Percentiles rank a stretch among this genome's conserved stretches.
These are phyloP conservation scores for Phyllosticta ampelicida DNA, from an alignment of 2,329 filamentous ascomycete genomes.

Conservation along the genomic window DNA sequence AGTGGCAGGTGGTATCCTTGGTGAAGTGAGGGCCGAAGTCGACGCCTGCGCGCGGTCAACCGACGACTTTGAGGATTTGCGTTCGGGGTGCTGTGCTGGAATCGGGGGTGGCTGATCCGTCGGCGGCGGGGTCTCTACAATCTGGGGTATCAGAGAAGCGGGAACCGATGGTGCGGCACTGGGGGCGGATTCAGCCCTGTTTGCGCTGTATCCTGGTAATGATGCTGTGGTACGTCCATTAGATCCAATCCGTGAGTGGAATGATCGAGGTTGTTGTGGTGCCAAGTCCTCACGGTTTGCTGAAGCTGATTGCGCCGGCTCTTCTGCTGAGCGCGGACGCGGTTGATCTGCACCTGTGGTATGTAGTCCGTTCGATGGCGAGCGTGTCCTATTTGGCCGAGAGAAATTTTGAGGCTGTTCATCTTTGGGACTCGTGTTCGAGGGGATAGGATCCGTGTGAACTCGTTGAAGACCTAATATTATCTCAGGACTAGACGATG, in stretches of 20 bases:
- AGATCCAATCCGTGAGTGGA: slow-evolving; percentile 46
- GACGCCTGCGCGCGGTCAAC: slow-evolving; percentile 14
- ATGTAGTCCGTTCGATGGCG: slow-evolving; percentile 14
- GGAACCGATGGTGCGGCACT: slow-evolving; percentile 24
- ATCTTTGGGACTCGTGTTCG: slow-evolving; percentile 11
- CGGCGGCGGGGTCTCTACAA: slow-evolving; percentile 50
- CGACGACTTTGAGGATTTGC: slow-evolving; percentile 36
- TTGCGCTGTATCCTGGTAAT: slow-evolving; percentile 34
- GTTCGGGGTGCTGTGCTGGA: slow-evolving; percentile 35
- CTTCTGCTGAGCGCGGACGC: slow-evolving; percentile 7
- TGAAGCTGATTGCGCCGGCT: slow-evolving; percentile 18
- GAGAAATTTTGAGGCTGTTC: slow-evolving; percentile 46
- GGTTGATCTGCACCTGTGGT: neutral
- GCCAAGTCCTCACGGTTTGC: slow-evolving; percentile 17
- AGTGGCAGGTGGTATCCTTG: slow-evolving; percentile 1
- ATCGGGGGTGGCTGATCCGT: slow-evolving; percentile 16
- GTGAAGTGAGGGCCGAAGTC: slow-evolving; percentile 5
- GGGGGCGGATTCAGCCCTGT: slow-evolving; percentile 40
- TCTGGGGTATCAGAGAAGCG: slow-evolving; percentile 38
- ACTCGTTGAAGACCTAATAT: slow-evolving; percentile 48
- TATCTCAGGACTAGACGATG: neutral
- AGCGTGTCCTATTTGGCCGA: slow-evolving; percentile 35
- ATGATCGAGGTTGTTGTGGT: slow-evolving; percentile 29
- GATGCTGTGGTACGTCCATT: slow-evolving; percentile 47
- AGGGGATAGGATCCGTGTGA: slow-evolving; percentile 56